Percentiles rank a stretch among this genome's conserved stretches.
These are phyloP conservation scores for Rhizopogon salebrosus DNA, from an alignment of 768 basidiomycete species.

Conservation along the genomic window DNA sequence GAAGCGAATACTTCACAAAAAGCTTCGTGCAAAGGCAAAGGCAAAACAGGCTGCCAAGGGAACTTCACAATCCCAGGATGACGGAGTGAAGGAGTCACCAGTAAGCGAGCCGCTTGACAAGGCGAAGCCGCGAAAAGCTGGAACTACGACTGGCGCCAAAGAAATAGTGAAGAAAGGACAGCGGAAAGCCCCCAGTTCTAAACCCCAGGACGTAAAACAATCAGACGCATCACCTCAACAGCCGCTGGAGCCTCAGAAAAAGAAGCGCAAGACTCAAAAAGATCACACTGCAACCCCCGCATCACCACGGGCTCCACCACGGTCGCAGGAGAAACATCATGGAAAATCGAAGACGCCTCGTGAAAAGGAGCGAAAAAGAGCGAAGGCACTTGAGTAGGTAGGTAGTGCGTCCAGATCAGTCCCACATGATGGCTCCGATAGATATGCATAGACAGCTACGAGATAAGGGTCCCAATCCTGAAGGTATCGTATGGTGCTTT, in stretches of 20 bases:
- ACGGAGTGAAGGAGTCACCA: not conserved
- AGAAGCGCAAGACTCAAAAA: not conserved
- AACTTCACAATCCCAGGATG: not conserved
- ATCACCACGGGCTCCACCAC: not conserved
- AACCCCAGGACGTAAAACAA: not conserved
- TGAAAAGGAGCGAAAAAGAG: not conserved
- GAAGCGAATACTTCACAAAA: slow-evolving; percentile 46
- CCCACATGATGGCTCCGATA: not conserved
- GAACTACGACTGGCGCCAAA: not conserved
- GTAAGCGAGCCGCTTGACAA: not conserved
- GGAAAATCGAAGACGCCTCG: not conserved
- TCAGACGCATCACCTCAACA: not conserved
- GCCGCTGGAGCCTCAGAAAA: not conserved
- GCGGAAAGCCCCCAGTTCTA: not conserved
- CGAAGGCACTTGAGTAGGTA: not conserved
- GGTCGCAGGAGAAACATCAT: not conserved
- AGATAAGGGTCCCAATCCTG: not conserved
- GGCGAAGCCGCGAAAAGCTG: not conserved
- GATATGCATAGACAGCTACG: not conserved
- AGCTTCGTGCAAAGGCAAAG: slow-evolving; percentile 35
- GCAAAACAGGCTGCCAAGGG: slow-evolving; percentile 25
- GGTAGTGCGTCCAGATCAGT: not conserved
- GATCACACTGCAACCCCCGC: not conserved
- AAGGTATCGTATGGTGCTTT: slow-evolving; percentile 4
- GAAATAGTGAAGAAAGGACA: not conserved